A percentile compares a stretch with the other conserved stretches of the same genome.
Conservation (phyloP, 768 basidiomycete genomes). For the Kwoniella sp. region DNA sequence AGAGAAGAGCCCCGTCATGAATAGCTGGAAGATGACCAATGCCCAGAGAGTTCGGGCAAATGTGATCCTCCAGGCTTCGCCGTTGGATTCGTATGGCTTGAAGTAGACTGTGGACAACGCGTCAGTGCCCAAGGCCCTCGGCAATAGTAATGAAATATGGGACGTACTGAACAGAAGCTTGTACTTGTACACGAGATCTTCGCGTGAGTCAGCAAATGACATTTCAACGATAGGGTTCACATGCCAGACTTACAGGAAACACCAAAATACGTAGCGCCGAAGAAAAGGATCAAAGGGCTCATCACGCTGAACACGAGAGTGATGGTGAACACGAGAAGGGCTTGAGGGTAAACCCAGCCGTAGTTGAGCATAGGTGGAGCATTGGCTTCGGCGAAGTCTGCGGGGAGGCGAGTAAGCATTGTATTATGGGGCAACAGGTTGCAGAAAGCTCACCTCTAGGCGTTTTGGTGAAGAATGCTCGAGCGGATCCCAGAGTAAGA, state of each 20-base stretch:
- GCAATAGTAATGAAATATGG: no score
- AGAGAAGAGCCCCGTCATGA: conserved; percentile 96
- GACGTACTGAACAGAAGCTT: conserved; percentile 86
- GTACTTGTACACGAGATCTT: conserved; percentile 93
- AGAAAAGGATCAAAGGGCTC: conserved; percentile 90
- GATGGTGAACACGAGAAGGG: conserved; percentile 92
- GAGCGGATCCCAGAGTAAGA: conserved; percentile 73
- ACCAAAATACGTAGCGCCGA: conserved; percentile 96
- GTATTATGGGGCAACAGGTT: no score
- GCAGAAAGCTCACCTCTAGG: conserved; percentile 70
- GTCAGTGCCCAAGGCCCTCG: no score
- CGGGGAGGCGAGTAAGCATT: conserved; percentile 4
- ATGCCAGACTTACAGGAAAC: conserved; percentile 62
- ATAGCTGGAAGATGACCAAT: conserved; percentile 85
- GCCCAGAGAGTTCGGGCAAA: conserved; percentile 91
- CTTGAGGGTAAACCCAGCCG: conserved; percentile 93
- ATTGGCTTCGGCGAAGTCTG: conserved; percentile 94
- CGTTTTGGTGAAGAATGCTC: conserved; percentile 78
- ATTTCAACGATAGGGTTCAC: neutral
- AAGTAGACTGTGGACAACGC: conserved; percentile 80
- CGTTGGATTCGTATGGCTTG: conserved; percentile 95
- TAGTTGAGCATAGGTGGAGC: conserved; percentile 98
- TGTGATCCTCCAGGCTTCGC: conserved; percentile 97
- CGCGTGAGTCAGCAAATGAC: conserved; percentile 1
- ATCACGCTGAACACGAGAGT: conserved; percentile 93